Conservation (phyloP, 805 yeast genomes). For the Metschnikowia anglica region DNA sequence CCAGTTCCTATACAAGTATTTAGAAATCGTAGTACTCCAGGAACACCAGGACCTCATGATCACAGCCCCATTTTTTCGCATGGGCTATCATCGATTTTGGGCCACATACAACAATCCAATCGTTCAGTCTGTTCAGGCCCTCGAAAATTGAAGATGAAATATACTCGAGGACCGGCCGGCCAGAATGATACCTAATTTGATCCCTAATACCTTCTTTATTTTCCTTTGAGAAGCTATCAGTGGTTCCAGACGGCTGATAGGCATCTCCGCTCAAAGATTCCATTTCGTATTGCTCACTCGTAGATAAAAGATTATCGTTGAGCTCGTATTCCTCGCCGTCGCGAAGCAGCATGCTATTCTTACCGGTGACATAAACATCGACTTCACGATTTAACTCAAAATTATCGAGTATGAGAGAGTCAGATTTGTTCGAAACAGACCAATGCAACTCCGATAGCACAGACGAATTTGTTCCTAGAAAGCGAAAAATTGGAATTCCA, state of each 20-base stretch:
- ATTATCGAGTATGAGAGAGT: slow-evolving; percentile 46
- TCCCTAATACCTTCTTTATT: slow-evolving; percentile 13
- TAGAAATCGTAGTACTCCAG: slow-evolving; percentile 34
- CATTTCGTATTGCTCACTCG: slow-evolving; percentile 20
- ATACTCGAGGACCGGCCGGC: slow-evolving; percentile 45
- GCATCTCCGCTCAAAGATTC: slow-evolving; percentile 15
- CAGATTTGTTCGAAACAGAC: slow-evolving; percentile 50
- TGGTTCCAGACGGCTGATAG: background rate
- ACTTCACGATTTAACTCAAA: slow-evolving; percentile 16
- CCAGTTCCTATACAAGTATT: background rate
- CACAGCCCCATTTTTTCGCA: slow-evolving; percentile 38
- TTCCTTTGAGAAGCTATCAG: slow-evolving; percentile 7
- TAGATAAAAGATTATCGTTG: slow-evolving; percentile 22
- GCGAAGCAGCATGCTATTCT: background rate
- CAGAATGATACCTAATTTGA: slow-evolving; percentile 24
- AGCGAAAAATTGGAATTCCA: slow-evolving; percentile 52
- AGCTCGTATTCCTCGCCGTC: slow-evolving; percentile 18
- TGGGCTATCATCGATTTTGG: slow-evolving; percentile 46
- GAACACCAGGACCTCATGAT: slow-evolving; percentile 36
- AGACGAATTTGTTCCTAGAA: slow-evolving; percentile 27
- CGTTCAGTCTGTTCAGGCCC: slow-evolving; percentile 35
- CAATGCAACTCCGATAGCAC: slow-evolving; percentile 47
- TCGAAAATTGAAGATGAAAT: slow-evolving; percentile 30
- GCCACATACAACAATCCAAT: slow-evolving; percentile 62
- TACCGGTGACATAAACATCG: slow-evolving; percentile 18